A percentile compares a stretch with the other conserved stretches of the same genome.
These are phyloP conservation scores for Pseudotulostoma volvatum DNA, from an alignment of 495 filamentous ascomycete species.

Conservation along the genomic window DNA sequence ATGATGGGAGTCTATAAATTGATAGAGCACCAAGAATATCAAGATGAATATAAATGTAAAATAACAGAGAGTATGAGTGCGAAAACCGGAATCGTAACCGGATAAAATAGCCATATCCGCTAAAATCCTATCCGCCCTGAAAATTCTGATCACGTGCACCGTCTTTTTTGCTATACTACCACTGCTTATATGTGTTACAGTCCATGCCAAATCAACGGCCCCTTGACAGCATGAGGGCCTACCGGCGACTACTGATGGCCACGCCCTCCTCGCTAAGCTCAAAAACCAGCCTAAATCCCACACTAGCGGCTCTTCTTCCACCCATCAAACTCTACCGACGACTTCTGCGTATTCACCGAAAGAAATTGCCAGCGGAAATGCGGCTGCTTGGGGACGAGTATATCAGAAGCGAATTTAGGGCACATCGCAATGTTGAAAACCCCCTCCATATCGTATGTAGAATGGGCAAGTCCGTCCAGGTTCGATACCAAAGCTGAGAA, in stretches of 20 bases:
- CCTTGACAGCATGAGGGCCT: slow-evolving; percentile 25
- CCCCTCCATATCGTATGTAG: slow-evolving; percentile 70
- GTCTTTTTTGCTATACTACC: too few species aligned
- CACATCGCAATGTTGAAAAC: slow-evolving; percentile 69
- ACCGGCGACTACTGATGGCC: slow-evolving; percentile 28
- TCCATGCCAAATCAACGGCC: too few species aligned
- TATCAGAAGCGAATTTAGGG: slow-evolving; percentile 78
- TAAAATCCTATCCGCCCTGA: too few species aligned
- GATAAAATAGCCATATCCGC: too few species aligned
- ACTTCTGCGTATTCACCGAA: slow-evolving; percentile 70
- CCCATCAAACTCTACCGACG: slow-evolving; percentile 84
- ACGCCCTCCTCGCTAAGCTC: slow-evolving; percentile 30
- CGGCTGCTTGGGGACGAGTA: slow-evolving; percentile 78
- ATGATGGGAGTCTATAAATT: too few species aligned
- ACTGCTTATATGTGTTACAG: too few species aligned
- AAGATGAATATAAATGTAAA: too few species aligned
- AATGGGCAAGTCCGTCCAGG: not conserved
- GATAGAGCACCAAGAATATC: too few species aligned
- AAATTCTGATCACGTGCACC: too few species aligned
- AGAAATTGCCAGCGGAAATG: slow-evolving; percentile 53
- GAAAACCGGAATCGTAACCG: too few species aligned
- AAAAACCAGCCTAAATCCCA: slow-evolving; percentile 36
- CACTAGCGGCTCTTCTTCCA: slow-evolving; percentile 64
- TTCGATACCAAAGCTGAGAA: not conserved
- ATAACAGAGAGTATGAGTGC: too few species aligned